Conservation (phyloP, 2,329 filamentous ascomycete genomes). For the Fusarium sp. region DNA sequence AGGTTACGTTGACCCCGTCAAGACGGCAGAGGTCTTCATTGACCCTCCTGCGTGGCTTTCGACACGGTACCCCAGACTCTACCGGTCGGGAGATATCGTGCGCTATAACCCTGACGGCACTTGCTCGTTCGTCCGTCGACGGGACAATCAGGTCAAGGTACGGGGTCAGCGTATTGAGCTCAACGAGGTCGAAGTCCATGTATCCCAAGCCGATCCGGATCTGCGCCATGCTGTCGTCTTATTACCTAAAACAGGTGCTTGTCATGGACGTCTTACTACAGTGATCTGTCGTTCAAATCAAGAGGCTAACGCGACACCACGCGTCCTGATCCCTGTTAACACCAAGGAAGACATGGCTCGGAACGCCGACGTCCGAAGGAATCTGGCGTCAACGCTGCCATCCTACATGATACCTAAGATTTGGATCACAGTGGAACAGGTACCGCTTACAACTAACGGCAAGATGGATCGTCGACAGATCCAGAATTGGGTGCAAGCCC, state of each 20-base stretch:
- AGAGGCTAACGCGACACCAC: background rate
- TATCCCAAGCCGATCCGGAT: background rate
- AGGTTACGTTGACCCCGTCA: background rate
- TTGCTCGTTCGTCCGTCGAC: constrained; percentile 39
- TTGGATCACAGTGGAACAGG: background rate
- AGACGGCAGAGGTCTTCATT: constrained; percentile 1
- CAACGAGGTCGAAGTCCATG: constrained; percentile 8
- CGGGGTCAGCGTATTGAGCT: constrained; percentile 41
- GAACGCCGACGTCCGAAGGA: background rate
- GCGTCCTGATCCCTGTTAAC: background rate
- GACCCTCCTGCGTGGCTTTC: constrained; percentile 5
- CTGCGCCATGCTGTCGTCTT: background rate
- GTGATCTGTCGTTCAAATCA: background rate
- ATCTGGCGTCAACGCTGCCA: background rate
- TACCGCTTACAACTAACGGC: background rate
- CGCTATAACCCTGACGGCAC: background rate
- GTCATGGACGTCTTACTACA: background rate
- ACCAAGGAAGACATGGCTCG: background rate
- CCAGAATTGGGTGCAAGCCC: background rate
- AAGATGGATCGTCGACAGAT: constrained; percentile 1
- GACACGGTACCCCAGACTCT: constrained; percentile 29
- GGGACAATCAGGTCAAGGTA: constrained; percentile 49
- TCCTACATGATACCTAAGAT: background rate
- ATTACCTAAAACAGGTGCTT: background rate
- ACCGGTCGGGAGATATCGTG: background rate